Evolutionary conservation across 805 yeast genomes (phyloP).

Genomic region (Metschnikowia gelsemii): DNA sequence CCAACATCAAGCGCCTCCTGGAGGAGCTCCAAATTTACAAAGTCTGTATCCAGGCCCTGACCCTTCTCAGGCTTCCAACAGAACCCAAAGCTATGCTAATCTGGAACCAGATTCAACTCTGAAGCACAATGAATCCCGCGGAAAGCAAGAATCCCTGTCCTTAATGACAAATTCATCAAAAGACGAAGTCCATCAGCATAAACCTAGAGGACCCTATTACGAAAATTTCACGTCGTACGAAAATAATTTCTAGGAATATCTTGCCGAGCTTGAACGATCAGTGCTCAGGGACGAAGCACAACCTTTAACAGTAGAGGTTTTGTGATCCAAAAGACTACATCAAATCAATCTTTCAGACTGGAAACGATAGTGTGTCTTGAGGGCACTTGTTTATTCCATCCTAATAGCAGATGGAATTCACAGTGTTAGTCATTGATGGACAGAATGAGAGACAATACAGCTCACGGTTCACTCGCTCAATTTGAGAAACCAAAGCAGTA

Average conservation of each 20-base stretch:
- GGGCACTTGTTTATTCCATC: no score
- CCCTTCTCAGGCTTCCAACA: neutral
- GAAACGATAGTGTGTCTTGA: no score
- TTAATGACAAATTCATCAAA: neutral
- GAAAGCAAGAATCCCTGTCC: neutral
- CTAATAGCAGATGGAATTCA: no score
- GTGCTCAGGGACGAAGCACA: neutral
- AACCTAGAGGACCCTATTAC: constrained; percentile 8
- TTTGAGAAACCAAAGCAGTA: no score
- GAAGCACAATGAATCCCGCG: neutral
- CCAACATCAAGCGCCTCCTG: neutral
- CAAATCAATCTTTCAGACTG: constrained; percentile 1
- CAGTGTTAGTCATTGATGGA: no score
- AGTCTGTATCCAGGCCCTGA: neutral
- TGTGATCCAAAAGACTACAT: neutral
- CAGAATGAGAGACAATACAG: no score
- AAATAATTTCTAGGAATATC: constrained; percentile 9
- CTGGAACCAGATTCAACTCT: neutral
- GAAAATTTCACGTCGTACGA: constrained; percentile 17
- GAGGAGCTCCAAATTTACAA: neutral
- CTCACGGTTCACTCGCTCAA: no score
- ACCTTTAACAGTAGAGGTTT: neutral
- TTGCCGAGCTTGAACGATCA: neutral
- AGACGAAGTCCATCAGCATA: neutral
- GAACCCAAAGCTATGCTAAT: neutral